Percentiles rank a stretch among this genome's conserved stretches.
phyloP scores from a whole-genome alignment of 495 filamentous ascomycete genomes.

The Trichoderma gamsii region DNA sequence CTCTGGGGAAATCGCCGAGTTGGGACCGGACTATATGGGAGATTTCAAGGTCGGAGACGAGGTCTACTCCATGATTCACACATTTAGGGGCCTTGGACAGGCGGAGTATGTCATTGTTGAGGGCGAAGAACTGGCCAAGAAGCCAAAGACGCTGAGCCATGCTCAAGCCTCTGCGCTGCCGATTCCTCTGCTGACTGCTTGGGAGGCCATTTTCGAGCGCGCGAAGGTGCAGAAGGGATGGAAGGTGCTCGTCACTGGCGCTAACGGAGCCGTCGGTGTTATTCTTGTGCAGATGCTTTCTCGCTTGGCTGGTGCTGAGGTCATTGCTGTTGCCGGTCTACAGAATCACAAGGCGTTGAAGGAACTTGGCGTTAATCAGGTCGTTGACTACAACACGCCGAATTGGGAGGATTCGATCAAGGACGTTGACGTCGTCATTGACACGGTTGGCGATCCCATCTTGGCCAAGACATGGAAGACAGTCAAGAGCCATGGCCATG shows the following conservation, averaged over 20 bases:
- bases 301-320: constrained; percentile 32
- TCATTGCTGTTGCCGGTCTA: constrained; percentile 38
- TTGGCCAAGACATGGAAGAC: constrained; percentile 43
- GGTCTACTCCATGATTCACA: constrained; percentile 47
- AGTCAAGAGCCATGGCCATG: constrained; percentile 37
- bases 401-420: constrained; percentile 32
- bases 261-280: constrained; percentile 47
- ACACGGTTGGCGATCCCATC: constrained; percentile 43
- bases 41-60: constrained; percentile 46
- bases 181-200: constrained; percentile 50
- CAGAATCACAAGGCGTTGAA: constrained; percentile 32
- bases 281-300: constrained; percentile 48
- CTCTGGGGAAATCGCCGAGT: constrained; percentile 46
- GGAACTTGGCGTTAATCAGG: constrained; percentile 40
- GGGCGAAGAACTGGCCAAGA: constrained; percentile 44
- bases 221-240: constrained; percentile 19
- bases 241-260: constrained; percentile 48
- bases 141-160: constrained; percentile 41
- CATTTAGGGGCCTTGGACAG: constrained; percentile 44
- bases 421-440: constrained; percentile 48
- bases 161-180: constrained; percentile 51
- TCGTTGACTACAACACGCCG: constrained; percentile 40
- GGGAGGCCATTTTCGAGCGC: constrained; percentile 47
- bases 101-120: constrained; percentile 47
- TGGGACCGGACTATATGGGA: constrained; percentile 36